A percentile compares a stretch with the other conserved stretches of the same genome.
phyloP scores from a whole-genome alignment of 2,329 filamentous ascomycete genomes.

The Magnaporthiopsis rhizophila region DNA sequence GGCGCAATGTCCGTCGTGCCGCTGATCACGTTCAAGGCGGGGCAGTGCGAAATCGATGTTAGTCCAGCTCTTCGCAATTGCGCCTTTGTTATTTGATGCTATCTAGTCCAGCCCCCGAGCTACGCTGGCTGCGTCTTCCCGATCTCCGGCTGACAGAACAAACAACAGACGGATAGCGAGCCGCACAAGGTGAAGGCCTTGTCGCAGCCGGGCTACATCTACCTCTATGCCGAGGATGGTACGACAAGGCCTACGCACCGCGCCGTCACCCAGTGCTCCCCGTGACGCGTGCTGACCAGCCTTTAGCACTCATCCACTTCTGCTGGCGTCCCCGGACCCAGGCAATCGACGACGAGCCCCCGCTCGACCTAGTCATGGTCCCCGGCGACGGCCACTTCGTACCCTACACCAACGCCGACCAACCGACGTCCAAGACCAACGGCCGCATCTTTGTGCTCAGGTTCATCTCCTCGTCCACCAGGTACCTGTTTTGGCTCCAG shows the following conservation, averaged over 20 bases:
- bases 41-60: conserved; percentile 79
- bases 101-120: background rate
- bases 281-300: conserved; percentile 5
- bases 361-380: conserved; percentile 89
- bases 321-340: conserved; percentile 84
- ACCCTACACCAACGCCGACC: conserved; percentile 50
- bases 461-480: conserved; percentile 84
- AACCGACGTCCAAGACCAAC: conserved; percentile 59
- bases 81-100: background rate
- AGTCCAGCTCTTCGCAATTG: conserved; percentile 24
- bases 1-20: conserved; percentile 68
- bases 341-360: conserved; percentile 62
- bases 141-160: conserved; percentile 12
- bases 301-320: conserved; percentile 78
- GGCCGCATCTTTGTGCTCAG: conserved; percentile 91
- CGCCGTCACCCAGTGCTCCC: background rate
- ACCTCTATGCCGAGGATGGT: conserved; percentile 87
- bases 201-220: conserved; percentile 75
- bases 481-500: conserved; percentile 94
- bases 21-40: conserved; percentile 94
- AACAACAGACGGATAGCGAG: conserved; percentile 39
- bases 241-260: conserved; percentile 7
- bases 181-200: conserved; percentile 67
- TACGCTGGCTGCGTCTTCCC: background rate
- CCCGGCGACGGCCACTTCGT: conserved; percentile 81